phyloP scores from a whole-genome alignment of 1,139 yeast genomes.

The Debaryomyces subglobosus region DNA sequence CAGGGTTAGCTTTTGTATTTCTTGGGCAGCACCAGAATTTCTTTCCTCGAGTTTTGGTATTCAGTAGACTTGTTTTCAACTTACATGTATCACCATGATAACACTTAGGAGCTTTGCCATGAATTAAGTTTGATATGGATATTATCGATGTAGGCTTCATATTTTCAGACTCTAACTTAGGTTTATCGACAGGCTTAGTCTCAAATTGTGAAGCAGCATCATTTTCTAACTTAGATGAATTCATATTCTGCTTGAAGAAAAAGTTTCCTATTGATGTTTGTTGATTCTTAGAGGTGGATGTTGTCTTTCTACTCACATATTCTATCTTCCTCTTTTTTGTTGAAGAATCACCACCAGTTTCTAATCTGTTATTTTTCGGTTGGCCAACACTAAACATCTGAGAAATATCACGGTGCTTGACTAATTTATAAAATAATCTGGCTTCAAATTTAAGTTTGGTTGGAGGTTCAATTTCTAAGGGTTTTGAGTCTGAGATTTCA shows the following conservation, averaged over 20 bases:
- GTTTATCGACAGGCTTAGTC: not conserved
- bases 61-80: constrained; percentile 51
- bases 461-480: constrained; percentile 1
- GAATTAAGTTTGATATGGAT: constrained; percentile 17
- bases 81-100: constrained; percentile 52
- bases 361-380: not conserved
- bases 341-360: not conserved
- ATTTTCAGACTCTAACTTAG: not conserved
- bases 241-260: constrained; percentile 13
- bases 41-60: constrained; percentile 49
- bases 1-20: constrained; percentile 4
- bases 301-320: constrained; percentile 18
- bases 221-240: not conserved
- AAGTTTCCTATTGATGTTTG: constrained; percentile 22
- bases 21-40: constrained; percentile 64
- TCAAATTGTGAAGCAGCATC: not conserved
- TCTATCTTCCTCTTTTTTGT: constrained; percentile 12
- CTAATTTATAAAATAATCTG: constrained; percentile 49
- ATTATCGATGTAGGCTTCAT: constrained; percentile 11
- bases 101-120: constrained; percentile 52
- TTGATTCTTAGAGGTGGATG: constrained; percentile 6
- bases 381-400: constrained; percentile 42
- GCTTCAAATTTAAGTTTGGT: constrained; percentile 57
- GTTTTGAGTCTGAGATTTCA: constrained; percentile 21
- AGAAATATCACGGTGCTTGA: constrained; percentile 54